Conservation (phyloP, 164 flowering plant species). For the Chimonanthus salicifolius region DNA sequence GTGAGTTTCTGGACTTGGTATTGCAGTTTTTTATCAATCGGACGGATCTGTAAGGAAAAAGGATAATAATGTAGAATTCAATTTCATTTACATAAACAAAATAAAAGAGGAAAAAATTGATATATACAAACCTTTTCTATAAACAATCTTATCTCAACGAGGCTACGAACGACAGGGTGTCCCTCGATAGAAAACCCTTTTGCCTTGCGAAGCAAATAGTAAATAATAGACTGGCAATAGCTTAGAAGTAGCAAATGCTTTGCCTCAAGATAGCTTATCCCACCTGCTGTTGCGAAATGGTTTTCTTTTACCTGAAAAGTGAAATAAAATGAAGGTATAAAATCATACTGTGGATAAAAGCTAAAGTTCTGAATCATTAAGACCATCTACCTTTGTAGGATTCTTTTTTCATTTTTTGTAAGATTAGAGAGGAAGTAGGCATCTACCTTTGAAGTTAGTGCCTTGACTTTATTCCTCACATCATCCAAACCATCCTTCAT, state of each 20-base stretch:
- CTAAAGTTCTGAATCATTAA: no score
- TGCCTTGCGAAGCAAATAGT: constrained; percentile 78
- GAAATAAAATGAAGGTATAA: background rate
- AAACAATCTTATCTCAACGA: constrained; percentile 78
- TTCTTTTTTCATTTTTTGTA: no score
- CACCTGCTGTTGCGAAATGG: constrained; percentile 63
- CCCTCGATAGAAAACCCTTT: constrained; percentile 74
- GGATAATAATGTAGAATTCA: background rate
- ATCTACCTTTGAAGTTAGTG: constrained; percentile 55
- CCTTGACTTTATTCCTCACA: constrained; percentile 57
- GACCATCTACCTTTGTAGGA: no score
- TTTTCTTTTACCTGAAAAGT: constrained; percentile 61
- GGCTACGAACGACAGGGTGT: constrained; percentile 80
- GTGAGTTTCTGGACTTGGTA: constrained; percentile 83
- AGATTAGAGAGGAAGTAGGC: no score
- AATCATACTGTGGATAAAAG: no score
- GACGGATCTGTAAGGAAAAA: constrained; percentile 53
- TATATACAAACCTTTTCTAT: constrained; percentile 64
- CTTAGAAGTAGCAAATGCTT: constrained; percentile 74
- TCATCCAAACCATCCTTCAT: constrained; percentile 79
- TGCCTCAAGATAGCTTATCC: constrained; percentile 90
- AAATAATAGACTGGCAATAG: constrained; percentile 87
- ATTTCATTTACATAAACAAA: background rate
- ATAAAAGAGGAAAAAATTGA: background rate
- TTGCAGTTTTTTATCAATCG: constrained; percentile 77